Evolutionary conservation across 345 rosid genomes (phyloP), one percentile per base, ranked within the genome.

Genomic region (Mercurialis annua): DNA sequence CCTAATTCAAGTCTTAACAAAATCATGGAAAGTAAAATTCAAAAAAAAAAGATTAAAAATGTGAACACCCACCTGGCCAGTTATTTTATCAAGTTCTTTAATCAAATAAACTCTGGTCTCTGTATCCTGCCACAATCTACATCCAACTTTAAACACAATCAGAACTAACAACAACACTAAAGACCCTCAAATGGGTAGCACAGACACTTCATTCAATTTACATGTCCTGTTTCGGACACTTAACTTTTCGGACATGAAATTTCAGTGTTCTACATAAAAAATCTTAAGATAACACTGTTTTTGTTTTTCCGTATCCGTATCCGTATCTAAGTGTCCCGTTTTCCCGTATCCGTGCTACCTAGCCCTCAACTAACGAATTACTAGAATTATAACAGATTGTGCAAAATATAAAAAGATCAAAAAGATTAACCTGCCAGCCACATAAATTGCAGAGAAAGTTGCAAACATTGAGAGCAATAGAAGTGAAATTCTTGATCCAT

Each of bases 401-500:
- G 14, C 4, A 30, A n/a, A 30, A 31, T 21, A 24, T 10, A 8
- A 21, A n/a, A 10, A 44, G 59, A 18, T 17, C 30, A 16, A 38
- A 54, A 21, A n/a, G n/a, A n/a, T n/a, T 2, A 24, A 69, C 73
- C 78, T 60, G 70, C 78, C 78, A 23, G 73, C 73, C 15, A 74
- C 66, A 51, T 74, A 74, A 58, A 74, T 51, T 55, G 78, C 42
- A 58, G 78, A 70, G 61, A 74, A 64, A 59, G 70, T 64, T 24
- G 73, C 78, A n/a, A 74, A 64, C 73, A 74, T 69, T 46, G 85
- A 84, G 69, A 92, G 72, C 73, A 90, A 59, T 51, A 92, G 80
- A 61, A 83, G 76, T 20, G 90, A 78, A 42, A 92, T 68, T 69
- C 87, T 78, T 31, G 84, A 78, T 66, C 78, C 81, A 31, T 58